Base-by-base conservation (phyloP, 1,284 basidiomycete species). In the Cystobasidium sp. region DNA sequence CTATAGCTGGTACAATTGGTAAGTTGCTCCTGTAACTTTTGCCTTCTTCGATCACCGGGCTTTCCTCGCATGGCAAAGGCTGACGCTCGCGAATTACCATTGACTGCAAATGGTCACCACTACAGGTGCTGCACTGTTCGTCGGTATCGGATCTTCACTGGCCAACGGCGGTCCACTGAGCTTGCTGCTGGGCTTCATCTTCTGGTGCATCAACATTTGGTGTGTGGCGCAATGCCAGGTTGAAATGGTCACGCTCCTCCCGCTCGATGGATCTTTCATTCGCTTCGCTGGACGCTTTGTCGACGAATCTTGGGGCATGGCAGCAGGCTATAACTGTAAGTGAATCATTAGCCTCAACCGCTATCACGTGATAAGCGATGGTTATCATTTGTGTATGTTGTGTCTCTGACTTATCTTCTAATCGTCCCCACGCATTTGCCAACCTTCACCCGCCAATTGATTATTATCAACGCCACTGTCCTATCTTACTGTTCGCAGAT, bases 291-390 rank as follows among this genome's bases (percentile, higher is more conserved):
- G 71, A 7, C 70, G 70, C 5, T 73, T 74, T 24, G 71, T 74
- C 22, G 64, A 68, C 62, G 75, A 76, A 24, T 75, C 77, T 12
- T 73, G 77, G 55, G 78, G 78, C 16, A 66, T 76, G 46, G 67
- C 73, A 39, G 73, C 78, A 14, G 79, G 79, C 0, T 80, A 77
- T 75, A 80, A 81, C 67, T 77, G 62, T 65, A 73, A 14, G 69
- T 41, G n/a, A 10, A 41, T 43, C n/a, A 24, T 58, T 49, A 51
- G 39, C 22, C 10, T 14, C 4, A 6, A 65, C 14, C 24, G 49
- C 47, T 52, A 49, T 46, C 70, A 49, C 52, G 49, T 52, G 69
- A 22, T 55, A 31, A 31, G 31, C 31, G 5, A 31, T 31, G 31
- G 56, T 41, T 7, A 16, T 59, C 14, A 31, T 41, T 12, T 52